A percentile compares a stretch with the other conserved stretches of the same genome.
Conservation (phyloP, 2,329 filamentous ascomycete genomes). For the Orbilia brochopaga region DNA sequence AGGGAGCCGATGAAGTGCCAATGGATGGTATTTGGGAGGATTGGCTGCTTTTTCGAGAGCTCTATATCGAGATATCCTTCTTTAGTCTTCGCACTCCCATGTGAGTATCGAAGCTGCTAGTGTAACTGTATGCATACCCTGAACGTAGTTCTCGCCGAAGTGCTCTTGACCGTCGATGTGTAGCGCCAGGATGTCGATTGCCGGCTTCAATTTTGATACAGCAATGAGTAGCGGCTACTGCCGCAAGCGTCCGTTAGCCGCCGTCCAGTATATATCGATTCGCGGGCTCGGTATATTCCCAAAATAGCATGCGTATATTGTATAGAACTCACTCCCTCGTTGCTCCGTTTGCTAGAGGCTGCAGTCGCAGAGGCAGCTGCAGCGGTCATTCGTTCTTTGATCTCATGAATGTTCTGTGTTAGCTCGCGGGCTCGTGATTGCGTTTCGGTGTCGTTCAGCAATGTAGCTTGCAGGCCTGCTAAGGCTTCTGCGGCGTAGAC, state of each 20-base stretch:
- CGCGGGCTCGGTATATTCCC: no score
- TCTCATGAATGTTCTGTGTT: conserved; percentile 24
- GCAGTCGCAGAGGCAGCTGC: conserved; percentile 2
- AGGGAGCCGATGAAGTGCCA: conserved; percentile 98
- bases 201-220: conserved; percentile 95
- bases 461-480: conserved; percentile 7
- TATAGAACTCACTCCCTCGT: conserved; percentile 21
- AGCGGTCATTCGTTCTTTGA: conserved; percentile 19
- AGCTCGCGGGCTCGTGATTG: conserved; percentile 29
- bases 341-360: neutral
- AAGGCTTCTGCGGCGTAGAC: conserved; percentile 16
- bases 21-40: conserved; percentile 76
- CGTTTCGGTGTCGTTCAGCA: conserved; percentile 8
- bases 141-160: conserved; percentile 96
- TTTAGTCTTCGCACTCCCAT: neutral
- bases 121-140: conserved; percentile 59
- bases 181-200: conserved; percentile 84
- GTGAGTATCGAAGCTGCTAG: no score
- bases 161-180: conserved; percentile 72
- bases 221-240: conserved; percentile 69
- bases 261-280: neutral
- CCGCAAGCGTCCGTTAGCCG: neutral
- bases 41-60: conserved; percentile 78
- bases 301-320: conserved; percentile 1
- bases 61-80: conserved; percentile 61